phyloP scores from a whole-genome alignment of 768 basidiomycete genomes.

The Pisolithus albus region DNA sequence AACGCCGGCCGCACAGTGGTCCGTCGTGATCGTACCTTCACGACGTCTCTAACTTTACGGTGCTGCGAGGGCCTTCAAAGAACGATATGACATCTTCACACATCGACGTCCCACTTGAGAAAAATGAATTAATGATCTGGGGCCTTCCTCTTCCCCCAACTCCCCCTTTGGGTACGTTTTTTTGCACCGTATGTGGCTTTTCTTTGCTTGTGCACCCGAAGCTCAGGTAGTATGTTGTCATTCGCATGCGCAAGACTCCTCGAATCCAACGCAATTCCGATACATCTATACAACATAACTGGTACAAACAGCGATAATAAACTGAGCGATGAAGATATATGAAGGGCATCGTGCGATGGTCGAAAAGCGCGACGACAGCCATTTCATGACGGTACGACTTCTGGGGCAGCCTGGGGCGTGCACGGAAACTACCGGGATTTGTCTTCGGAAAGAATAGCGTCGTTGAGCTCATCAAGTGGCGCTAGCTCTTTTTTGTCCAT shows the following conservation, averaged over 20 bases:
- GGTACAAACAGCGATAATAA: neutral
- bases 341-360: too few species aligned
- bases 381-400: too few species aligned
- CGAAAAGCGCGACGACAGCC: too few species aligned
- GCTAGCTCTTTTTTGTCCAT: constrained; percentile 97
- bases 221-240: neutral
- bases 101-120: neutral
- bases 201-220: neutral
- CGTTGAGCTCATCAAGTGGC: constrained; percentile 91
- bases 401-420: neutral
- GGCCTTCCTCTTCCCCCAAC: too few species aligned
- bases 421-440: constrained; percentile 24
- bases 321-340: too few species aligned
- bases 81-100: constrained; percentile 40
- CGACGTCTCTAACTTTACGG: neutral
- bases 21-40: constrained; percentile 67
- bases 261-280: neutral
- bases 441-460: constrained; percentile 69
- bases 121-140: neutral
- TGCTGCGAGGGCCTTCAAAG: constrained; percentile 31
- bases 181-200: constrained; percentile 3
- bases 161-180: too few species aligned
- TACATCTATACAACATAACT: neutral
- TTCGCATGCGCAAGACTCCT: constrained; percentile 1
- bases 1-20: constrained; percentile 67